Evolutionary conservation across 768 basidiomycete species (phyloP).

Genomic region (Kwoniella europaea): DNA sequence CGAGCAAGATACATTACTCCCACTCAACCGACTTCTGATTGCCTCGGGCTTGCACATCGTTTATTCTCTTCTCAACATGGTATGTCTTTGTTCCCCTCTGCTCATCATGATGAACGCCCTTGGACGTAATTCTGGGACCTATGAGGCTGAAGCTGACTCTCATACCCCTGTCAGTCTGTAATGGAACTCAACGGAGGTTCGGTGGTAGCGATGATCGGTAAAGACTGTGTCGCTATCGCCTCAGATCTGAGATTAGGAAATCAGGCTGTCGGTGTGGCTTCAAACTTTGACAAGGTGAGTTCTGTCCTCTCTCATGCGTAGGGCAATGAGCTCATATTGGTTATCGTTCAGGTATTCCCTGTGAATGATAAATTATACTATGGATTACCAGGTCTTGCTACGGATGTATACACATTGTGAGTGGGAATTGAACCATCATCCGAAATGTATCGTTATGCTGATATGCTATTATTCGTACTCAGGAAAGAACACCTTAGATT

Average conservation of each 20-base stretch:
- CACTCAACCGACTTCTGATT: background rate
- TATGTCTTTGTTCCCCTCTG: conserved; percentile 13
- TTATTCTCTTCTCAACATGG: conserved; percentile 30
- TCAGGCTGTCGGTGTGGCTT: conserved; percentile 80
- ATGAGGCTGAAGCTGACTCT: background rate
- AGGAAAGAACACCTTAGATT: conserved; percentile 91
- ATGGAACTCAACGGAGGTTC: conserved; percentile 97
- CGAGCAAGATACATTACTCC: no score
- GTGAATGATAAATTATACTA: conserved; percentile 89
- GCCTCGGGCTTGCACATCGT: conserved; percentile 3
- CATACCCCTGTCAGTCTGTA: conserved; percentile 10
- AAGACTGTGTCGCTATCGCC: conserved; percentile 98
- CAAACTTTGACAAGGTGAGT: conserved; percentile 90
- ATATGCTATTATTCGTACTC: conserved; percentile 1
- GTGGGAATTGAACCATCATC: conserved; percentile 25
- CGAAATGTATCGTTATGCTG: background rate
- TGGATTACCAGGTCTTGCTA: conserved; percentile 88
- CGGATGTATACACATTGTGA: conserved; percentile 90
- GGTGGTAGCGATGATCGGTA: conserved; percentile 98
- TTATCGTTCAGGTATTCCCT: conserved; percentile 77
- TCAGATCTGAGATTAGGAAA: conserved; percentile 90
- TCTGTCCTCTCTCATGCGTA: background rate
- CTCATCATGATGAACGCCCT: background rate
- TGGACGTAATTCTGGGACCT: background rate
- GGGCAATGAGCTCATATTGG: conserved; percentile 12